Evolutionary conservation across 1,139 yeast species (phyloP).

Genomic region (Yamadazyma membranifaciens): DNA sequence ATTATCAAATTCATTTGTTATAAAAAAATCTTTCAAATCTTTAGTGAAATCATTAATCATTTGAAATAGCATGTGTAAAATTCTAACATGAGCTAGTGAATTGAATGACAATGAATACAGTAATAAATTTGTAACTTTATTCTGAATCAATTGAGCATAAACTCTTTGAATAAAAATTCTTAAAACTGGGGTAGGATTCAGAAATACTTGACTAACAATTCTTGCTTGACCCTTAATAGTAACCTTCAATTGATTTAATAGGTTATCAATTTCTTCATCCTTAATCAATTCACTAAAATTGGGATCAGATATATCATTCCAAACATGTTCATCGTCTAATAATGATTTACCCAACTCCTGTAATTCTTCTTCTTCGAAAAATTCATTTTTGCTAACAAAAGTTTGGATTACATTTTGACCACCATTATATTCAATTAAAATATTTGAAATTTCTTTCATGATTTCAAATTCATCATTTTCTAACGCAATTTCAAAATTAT

Average conservation of each 20-base stretch:
- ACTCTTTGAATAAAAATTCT: conserved; percentile 71
- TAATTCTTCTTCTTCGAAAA: conserved; percentile 46
- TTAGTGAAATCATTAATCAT: conserved; percentile 63
- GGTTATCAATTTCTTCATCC: conserved; percentile 33
- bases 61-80: conserved; percentile 64
- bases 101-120: conserved; percentile 64
- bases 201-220: conserved; percentile 71
- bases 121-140: conserved; percentile 61
- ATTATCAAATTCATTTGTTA: conserved; percentile 44
- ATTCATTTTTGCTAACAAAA: conserved; percentile 78
- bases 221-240: conserved; percentile 68
- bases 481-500: conserved; percentile 57
- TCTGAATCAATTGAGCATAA: conserved; percentile 74
- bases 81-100: conserved; percentile 73
- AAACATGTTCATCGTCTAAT: conserved; percentile 37
- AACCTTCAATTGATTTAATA: conserved; percentile 36
- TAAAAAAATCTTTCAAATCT: conserved; percentile 59
- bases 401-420: conserved; percentile 81
- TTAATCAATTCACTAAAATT: conserved; percentile 27
- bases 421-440: conserved; percentile 80
- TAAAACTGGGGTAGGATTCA: conserved; percentile 62
- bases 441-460: conserved; percentile 76
- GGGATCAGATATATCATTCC: conserved; percentile 40
- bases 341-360: conserved; percentile 36
- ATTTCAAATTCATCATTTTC: conserved; percentile 59